These are phyloP conservation scores for Isoetes taiwanensis DNA, from an alignment of 75 land plant genomes.

Conservation along the genomic window DNA sequence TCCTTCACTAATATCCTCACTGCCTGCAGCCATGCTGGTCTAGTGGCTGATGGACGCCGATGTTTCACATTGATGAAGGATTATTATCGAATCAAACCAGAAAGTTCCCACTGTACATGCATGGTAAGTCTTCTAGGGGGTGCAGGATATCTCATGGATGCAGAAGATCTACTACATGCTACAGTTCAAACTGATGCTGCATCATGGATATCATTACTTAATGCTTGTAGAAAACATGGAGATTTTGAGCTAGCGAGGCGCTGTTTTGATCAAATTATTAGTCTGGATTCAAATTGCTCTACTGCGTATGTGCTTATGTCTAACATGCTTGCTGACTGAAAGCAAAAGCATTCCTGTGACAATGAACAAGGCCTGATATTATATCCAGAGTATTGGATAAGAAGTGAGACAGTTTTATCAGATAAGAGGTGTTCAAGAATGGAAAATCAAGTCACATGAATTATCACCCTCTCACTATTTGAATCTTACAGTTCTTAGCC, in stretches of 20 bases:
- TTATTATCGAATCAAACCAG: background rate
- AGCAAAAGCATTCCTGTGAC: too few species aligned
- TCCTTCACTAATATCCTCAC: background rate
- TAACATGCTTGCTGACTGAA: too few species aligned
- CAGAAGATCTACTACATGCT: background rate
- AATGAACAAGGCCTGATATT: too few species aligned
- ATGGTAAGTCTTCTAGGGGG: background rate
- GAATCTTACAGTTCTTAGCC: too few species aligned
- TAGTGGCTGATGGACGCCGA: background rate
- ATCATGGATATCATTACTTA: background rate
- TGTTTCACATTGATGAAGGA: background rate
- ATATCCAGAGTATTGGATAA: too few species aligned
- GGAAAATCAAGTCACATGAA: too few species aligned
- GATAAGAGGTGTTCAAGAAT: too few species aligned
- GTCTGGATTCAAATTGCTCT: background rate
- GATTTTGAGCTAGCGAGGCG: conserved; percentile 4
- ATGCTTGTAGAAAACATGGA: background rate
- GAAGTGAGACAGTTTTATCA: too few species aligned
- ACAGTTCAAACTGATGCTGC: background rate
- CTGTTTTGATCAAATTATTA: background rate
- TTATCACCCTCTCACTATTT: too few species aligned
- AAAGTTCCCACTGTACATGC: background rate
- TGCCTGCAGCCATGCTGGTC: conserved; percentile 4
- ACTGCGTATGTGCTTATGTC: background rate
- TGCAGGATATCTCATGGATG: background rate